Evolutionary conservation across 192 early-diverging fungal species (phyloP), one percentile per base, ranked within the genome.

Genomic region (Diversispora eburnea): DNA sequence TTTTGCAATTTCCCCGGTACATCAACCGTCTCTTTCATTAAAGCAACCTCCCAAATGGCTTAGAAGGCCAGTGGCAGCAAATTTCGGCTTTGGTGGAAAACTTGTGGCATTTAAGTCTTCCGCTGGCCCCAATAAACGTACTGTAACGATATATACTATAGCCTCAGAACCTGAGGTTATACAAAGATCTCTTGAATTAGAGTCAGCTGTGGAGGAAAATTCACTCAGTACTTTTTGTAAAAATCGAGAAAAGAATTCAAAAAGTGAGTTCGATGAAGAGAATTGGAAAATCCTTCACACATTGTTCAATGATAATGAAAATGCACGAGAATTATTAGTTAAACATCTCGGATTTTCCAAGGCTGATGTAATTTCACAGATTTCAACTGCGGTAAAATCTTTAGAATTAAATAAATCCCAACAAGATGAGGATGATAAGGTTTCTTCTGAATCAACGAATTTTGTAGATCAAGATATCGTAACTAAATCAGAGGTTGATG

Each of bases 11-110:
- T 68, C 69, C 19, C 77, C 76, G 10, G 72, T 64, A 68, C 75
- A 51, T 61, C 79, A 74, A 55, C 58, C 20, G 17, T 61, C 62
- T 48, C 48, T 93, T 70, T 78, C 87, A 20, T 82, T 94, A 8
- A 90, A 89, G 69, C 87, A 91, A 49, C 92, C 98, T 63, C 61
- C 61, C 2, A 96, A 95, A 80, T 99, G 97, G 97, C 85, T 97
- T 33, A 88, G 91, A 22, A 83, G 94, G 2, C 96, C 95, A 20
- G 90, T 90, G 0, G 94, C 94, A 13, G 93, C 87, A 2, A 81
- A 88, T 1, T 99, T 93, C 85, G 91, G 92, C 5, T 98, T 95
- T 75, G 96, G 96, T 74, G 93, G 94, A 45, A 91, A 94, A 78
- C 84, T 98, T 13, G 91, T 93, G 19, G 80, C 78, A 61, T 96